Conservation (phyloP, 257 asterid genomes). For the Oldenlandia corymbosa region DNA sequence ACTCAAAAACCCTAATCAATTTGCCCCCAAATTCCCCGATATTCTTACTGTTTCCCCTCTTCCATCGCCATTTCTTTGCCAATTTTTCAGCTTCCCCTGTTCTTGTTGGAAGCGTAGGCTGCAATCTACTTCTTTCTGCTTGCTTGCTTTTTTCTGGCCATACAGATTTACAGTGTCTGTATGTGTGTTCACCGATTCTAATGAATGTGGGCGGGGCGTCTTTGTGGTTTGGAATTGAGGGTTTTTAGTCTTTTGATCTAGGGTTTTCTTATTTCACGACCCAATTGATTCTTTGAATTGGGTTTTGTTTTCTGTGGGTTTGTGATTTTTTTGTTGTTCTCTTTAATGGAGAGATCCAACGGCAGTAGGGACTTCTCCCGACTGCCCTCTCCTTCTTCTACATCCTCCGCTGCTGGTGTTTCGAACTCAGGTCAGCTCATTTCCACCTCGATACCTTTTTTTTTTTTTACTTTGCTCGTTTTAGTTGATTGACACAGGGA, state of each 20-base stretch:
- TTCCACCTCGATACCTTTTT: background rate
- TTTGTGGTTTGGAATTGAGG: background rate
- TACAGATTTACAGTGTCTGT: background rate
- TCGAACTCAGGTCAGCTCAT: constrained; percentile 40
- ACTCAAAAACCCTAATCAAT: constrained; percentile 6
- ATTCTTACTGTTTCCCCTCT: background rate
- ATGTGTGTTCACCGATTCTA: background rate
- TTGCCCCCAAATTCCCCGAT: background rate
- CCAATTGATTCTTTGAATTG: background rate
- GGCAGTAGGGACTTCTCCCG: constrained; percentile 29
- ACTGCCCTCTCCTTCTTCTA: constrained; percentile 10
- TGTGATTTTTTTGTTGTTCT: background rate
- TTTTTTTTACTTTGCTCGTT: background rate
- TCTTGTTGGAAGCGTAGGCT: background rate
- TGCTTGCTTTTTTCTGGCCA: background rate
- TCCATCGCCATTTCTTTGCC: too few species aligned
- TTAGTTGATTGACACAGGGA: background rate
- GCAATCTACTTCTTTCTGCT: background rate
- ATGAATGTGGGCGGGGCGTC: background rate
- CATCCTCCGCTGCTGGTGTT: constrained; percentile 5
- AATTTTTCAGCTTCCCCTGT: background rate
- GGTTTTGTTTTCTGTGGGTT: constrained; percentile 1
- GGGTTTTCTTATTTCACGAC: background rate
- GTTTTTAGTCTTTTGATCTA: constrained; percentile 1
- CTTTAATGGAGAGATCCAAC: constrained; percentile 58